These are phyloP conservation scores for Pluteus cervinus DNA, from an alignment of 768 basidiomycete genomes.

Conservation along the genomic window DNA sequence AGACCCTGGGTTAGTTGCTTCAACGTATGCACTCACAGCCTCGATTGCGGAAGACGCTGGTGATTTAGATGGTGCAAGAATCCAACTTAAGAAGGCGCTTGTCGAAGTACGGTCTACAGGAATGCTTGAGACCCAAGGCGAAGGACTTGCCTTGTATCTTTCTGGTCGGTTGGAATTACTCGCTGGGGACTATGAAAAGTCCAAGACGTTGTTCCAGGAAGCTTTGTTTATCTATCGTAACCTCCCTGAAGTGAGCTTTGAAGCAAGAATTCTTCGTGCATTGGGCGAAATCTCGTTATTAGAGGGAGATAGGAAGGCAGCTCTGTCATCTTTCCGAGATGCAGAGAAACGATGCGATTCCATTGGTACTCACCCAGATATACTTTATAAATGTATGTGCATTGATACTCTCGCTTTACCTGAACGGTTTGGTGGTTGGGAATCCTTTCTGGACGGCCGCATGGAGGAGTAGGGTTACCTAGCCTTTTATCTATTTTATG, in stretches of 20 bases:
- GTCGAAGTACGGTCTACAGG: too few relatives aligned
- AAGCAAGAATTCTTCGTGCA: background rate
- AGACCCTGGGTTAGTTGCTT: background rate
- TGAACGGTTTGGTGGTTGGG: too few relatives aligned
- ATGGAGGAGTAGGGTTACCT: too few relatives aligned
- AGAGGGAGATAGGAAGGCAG: too few relatives aligned
- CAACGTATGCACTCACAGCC: background rate
- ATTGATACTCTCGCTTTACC: too few relatives aligned
- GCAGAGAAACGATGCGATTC: background rate
- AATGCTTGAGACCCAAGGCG: background rate
- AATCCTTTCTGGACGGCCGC: too few relatives aligned
- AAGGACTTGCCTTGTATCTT: background rate
- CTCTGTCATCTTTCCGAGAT: too few relatives aligned
- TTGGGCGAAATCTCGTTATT: background rate
- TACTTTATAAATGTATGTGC: too few relatives aligned
- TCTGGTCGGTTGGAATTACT: background rate
- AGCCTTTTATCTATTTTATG: too few relatives aligned
- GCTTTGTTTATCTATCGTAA: background rate
- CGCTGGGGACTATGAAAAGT: background rate
- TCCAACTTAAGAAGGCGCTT: background rate
- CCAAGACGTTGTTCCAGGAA: background rate
- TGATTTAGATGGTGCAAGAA: background rate
- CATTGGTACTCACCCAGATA: too few relatives aligned
- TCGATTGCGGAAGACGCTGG: background rate
- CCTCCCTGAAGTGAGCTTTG: background rate